These are phyloP conservation scores for Tillandsia fasciculata DNA, from an alignment of 176 grass and related monocot species.

Conservation along the genomic window DNA sequence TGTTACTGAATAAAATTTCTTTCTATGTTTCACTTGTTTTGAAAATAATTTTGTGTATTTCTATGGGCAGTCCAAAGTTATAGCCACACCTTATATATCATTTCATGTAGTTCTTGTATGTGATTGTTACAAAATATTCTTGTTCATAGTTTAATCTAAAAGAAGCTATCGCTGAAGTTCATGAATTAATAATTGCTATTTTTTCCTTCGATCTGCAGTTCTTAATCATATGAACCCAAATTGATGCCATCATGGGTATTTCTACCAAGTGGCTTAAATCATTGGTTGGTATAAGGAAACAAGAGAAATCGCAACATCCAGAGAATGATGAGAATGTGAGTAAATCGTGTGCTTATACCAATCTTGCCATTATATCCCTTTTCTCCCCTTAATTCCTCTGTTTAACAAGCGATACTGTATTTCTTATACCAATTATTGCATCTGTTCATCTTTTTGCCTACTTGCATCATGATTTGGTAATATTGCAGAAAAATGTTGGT, in stretches of 20 bases:
- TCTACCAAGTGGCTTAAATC: conserved; percentile 80
- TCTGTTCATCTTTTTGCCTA: not conserved
- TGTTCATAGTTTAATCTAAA: not conserved
- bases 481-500: conserved; percentile 32
- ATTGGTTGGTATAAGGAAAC: conserved; percentile 59
- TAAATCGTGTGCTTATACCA: not conserved
- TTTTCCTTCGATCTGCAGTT: not conserved
- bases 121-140: not conserved
- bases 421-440: not conserved
- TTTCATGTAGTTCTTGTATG: not conserved
- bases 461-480: conserved; percentile 4
- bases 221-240: not conserved
- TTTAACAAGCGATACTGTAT: not conserved
- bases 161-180: not conserved
- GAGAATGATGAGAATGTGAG: conserved; percentile 39
- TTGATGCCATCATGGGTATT: conserved; percentile 36
- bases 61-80: no score
- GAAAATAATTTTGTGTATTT: no score
- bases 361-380: not conserved
- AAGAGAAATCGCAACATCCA: conserved; percentile 35
- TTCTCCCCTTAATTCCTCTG: not conserved
- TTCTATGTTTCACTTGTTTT: no score
- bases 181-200: not conserved
- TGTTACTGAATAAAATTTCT: no score
- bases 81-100: not conserved